Evolutionary conservation across 2,329 filamentous ascomycete species (phyloP).

Genomic region (Penicillium hordei): DNA sequence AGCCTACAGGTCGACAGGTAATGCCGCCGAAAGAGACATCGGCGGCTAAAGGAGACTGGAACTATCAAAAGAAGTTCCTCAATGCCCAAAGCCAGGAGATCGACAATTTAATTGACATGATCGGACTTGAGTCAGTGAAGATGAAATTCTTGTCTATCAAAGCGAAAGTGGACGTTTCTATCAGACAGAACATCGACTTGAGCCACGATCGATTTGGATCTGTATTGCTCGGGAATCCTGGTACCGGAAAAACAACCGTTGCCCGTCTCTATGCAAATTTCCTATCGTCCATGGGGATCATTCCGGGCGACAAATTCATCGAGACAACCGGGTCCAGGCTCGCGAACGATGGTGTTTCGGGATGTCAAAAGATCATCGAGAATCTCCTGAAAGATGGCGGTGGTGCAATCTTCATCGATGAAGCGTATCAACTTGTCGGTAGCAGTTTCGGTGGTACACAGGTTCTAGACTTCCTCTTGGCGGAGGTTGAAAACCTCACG

Average conservation of each 20-base stretch:
- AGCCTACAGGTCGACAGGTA: background rate
- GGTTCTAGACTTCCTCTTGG: constrained; percentile 69
- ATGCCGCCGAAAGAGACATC: background rate
- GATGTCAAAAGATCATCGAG: constrained; percentile 58
- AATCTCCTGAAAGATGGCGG: constrained; percentile 59
- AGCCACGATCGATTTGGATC: constrained; percentile 61
- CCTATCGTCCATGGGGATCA: constrained; percentile 59
- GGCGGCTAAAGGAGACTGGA: constrained; percentile 58
- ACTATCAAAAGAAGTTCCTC: constrained; percentile 57
- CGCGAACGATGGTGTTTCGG: constrained; percentile 60
- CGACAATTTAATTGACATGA: constrained; percentile 67
- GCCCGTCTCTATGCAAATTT: constrained; percentile 69
- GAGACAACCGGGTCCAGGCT: constrained; percentile 70
- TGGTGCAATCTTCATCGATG: constrained; percentile 74
- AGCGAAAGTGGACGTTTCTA: constrained; percentile 58
- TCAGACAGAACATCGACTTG: constrained; percentile 59
- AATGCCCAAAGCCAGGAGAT: constrained; percentile 54
- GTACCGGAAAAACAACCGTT: constrained; percentile 76
- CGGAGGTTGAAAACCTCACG: constrained; percentile 69
- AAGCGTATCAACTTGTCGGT: constrained; percentile 71
- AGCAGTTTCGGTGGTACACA: constrained; percentile 56
- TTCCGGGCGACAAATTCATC: constrained; percentile 61
- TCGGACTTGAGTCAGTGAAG: constrained; percentile 71
- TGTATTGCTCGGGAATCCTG: constrained; percentile 69
- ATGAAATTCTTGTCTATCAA: constrained; percentile 63